Evolutionary conservation across 306 rosid species (phyloP).

Genomic region (Vicia faba): DNA sequence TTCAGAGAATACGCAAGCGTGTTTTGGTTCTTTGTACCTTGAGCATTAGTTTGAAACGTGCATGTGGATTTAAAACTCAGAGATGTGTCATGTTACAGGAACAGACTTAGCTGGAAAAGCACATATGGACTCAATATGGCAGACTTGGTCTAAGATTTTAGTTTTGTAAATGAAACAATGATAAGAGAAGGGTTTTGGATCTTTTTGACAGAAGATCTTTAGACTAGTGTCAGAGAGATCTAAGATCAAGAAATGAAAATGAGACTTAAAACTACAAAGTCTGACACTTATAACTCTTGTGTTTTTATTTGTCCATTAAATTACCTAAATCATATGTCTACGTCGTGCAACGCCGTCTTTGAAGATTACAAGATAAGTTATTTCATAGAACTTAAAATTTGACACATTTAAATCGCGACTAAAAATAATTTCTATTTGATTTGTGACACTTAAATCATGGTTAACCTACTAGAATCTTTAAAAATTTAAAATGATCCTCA

Average conservation of each 20-base stretch:
- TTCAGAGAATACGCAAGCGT: constrained; percentile 73
- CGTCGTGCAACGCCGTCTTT: too few species aligned
- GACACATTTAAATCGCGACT: too few species aligned
- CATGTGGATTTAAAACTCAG: constrained; percentile 42
- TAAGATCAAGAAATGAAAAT: constrained; percentile 55
- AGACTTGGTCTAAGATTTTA: constrained; percentile 68
- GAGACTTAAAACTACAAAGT: constrained; percentile 60
- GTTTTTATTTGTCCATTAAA: constrained; percentile 42
- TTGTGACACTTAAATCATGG: too few species aligned
- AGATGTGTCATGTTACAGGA: constrained; percentile 55
- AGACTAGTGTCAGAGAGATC: constrained; percentile 68
- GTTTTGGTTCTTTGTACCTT: constrained; percentile 68
- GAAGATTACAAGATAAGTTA: too few species aligned
- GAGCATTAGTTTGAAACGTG: constrained; percentile 56
- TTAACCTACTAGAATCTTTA: too few species aligned
- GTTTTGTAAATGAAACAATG: constrained; percentile 54
- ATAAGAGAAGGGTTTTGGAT: constrained; percentile 67
- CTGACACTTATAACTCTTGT: constrained; percentile 65
- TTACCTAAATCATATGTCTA: too few species aligned
- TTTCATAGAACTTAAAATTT: too few species aligned
- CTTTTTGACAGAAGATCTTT: constrained; percentile 62
- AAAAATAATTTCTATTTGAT: too few species aligned
- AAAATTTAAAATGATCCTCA: too few species aligned
- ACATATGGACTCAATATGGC: constrained; percentile 56
- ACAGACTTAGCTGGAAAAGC: constrained; percentile 84